Evolutionary conservation across 164 flowering plant species (phyloP).

Genomic region (Buxus sempervirens): DNA sequence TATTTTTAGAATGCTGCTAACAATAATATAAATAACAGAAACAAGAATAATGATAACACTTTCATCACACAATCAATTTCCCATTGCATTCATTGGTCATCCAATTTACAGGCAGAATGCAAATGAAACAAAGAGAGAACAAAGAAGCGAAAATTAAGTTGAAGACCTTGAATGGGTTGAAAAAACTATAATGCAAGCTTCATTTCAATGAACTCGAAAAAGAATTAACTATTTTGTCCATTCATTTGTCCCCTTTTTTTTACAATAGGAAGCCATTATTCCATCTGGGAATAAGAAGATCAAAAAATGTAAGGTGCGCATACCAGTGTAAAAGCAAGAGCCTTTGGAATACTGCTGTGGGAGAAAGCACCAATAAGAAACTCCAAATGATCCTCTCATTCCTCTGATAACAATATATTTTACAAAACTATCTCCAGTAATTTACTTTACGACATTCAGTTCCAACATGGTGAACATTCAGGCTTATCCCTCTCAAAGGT

Average conservation of each 20-base stretch:
- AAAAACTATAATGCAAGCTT: background rate
- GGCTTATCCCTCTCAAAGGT: slow-evolving; percentile 17
- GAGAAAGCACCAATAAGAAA: background rate
- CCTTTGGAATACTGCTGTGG: slow-evolving; percentile 1
- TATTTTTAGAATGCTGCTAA: background rate
- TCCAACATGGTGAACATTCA: background rate
- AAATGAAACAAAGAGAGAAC: background rate
- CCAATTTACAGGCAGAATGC: background rate
- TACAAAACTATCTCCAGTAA: background rate
- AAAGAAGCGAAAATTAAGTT: background rate
- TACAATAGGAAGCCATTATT: slow-evolving; percentile 4
- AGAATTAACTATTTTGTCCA: background rate
- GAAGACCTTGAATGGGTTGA: background rate
- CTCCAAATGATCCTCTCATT: background rate
- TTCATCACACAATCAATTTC: no score
- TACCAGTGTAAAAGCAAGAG: slow-evolving; percentile 3
- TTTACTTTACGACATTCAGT: background rate
- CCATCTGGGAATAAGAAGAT: slow-evolving; percentile 1
- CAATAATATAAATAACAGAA: no score
- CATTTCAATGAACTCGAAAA: background rate
- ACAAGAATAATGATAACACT: background rate
- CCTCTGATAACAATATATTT: background rate
- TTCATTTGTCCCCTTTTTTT: background rate
- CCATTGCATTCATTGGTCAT: no score
- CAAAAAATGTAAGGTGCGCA: background rate